Base-by-base conservation (phyloP, 2,329 filamentous ascomycete genomes). In the Apiospora rasikravindrae region DNA sequence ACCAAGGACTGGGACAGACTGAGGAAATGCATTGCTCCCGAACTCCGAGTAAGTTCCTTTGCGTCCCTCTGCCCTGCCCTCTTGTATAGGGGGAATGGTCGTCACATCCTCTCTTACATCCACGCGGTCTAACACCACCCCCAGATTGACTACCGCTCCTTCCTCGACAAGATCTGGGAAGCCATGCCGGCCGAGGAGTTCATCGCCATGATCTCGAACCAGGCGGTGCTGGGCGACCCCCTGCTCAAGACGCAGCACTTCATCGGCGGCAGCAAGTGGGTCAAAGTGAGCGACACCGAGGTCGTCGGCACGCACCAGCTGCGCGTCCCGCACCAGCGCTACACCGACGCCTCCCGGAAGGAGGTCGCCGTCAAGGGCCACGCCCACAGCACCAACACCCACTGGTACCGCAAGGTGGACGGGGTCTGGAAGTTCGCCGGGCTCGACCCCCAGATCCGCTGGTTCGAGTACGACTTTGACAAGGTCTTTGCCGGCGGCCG, bases 101-200 rank as follows among this genome's bases (percentile, higher is more conserved):
- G 6, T 33, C 6, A 4, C 6, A 3, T 3, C 33, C 6, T 33
- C 6, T 6, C 6, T 33, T 6, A 33, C 3, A 6, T 3, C 33
- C 33, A 33, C 33, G 6, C 22, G n/a, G 4, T 3, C 33, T 64
- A 40, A 64, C 19, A n/a, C 8, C 33, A 0, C 5, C 19, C 19
- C 26, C 80, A 92, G 86, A 87, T 94, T 77, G 93, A 95, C 85
- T 95, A 95, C 87, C 89, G 88, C 69, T 86, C 87, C 53, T 89
- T 91, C 80, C 86, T 89, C 70, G 85, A 89, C 80, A 87, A 87
- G 78, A 80, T 88, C 71, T 91, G 89, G 89, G 86, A 88, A 68
- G 84, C 86, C 69, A 91, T 92, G 88, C 84, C 88, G 1, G 88
- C 88, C 0, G 85, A 88, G 3, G 88, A 91, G n/a, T 92, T 87